Evolutionary conservation across 164 flowering plant species (phyloP), one percentile per base, ranked within the genome.

Genomic region (Piper betle): DNA sequence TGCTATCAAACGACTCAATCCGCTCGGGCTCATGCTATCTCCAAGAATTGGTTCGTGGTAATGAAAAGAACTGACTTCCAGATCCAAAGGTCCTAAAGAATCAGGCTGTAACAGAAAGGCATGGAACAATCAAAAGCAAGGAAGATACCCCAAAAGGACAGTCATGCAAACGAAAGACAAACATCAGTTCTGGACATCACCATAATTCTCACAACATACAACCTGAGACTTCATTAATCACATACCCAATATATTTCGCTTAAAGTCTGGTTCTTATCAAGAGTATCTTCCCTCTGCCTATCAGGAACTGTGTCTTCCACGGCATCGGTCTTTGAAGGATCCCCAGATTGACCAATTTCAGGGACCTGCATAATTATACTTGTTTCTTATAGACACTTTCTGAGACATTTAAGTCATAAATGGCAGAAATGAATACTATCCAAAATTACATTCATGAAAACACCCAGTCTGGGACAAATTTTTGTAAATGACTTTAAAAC

Each of bases 191-290:
- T 18, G 54, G 53, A 15, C 52, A 63, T 42, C 25, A 40, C 15
- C 39, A 8, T 19, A 7, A 53, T 16, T 53, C 25, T 53, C 25
- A 17, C 5, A 53, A 5, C 5, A 17, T 53, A 8, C 17, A 16
- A 53, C 16, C n/a, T 0, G 3, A 10, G 6, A 19, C 16, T 16
- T 17, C 11, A 46, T 17, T 3, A 25, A 25, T 19, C 42, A 62
- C 58, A 59, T 88, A 93, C 97, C 99, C 99, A 93, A 65, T 82
- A 93, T 5, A 88, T 74, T 69, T 90, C 99, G 37, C 91, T 68
- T 19, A 88, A 75, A 65, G 52, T 65, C 55, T 77, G 67, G 69
- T 79, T 82, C 72, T 75, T 81, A 12, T 60, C 68, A 54, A 81
- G 62, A 60, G 64, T 73, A 18, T 75, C 84, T 39, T 55, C 58